Evolutionary conservation across 768 basidiomycete species (phyloP), one percentile per base, ranked within the genome.

Genomic region (Pleurotus djamor): DNA sequence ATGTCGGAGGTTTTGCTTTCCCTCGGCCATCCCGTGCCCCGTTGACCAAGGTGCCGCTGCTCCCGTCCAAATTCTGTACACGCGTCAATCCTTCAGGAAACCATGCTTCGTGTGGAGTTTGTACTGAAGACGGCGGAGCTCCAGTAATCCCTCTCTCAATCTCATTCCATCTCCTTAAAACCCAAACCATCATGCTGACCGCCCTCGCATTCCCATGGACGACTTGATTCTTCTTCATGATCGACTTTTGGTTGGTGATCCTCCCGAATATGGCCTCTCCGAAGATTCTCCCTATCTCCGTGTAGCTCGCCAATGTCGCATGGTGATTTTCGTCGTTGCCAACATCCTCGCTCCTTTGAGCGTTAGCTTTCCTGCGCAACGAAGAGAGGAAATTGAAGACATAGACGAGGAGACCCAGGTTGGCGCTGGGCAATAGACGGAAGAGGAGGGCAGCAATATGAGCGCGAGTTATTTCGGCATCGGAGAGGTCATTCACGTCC

Each of bases 331-430:
- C n/a, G n/a, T n/a, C n/a, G n/a, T n/a, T n/a, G n/a, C n/a, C n/a
- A n/a, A n/a, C n/a, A n/a, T n/a, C n/a, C n/a, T n/a, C n/a, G n/a
- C n/a, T n/a, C n/a, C n/a, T n/a, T n/a, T n/a, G n/a, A n/a, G n/a
- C n/a, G n/a, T n/a, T n/a, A n/a, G n/a, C n/a, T n/a, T 41, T 17
- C 10, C 36, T n/a, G 21, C 41, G 35, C 12, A 56, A 17, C 8
- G 1, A 13, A 8, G 54, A 43, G 64, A 80, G 76, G 61, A 81
- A 80, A 0, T 76, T 74, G 56, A 80, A 67, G 41, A 80, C 68
- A 61, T 80, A 79, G n/a, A 80, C 69, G 14, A 81, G 60, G 3
- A 79, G 63, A 0, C 74, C 76, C 59, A 79, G 74, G 43, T 78
- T 73, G 4, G 79, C 71, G 3, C 74, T 69, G 6, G 80, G 79